Evolutionary conservation across 805 yeast genomes (phyloP), one percentile per base, ranked within the genome.

Genomic region (Wickerhamiella siamensis): DNA sequence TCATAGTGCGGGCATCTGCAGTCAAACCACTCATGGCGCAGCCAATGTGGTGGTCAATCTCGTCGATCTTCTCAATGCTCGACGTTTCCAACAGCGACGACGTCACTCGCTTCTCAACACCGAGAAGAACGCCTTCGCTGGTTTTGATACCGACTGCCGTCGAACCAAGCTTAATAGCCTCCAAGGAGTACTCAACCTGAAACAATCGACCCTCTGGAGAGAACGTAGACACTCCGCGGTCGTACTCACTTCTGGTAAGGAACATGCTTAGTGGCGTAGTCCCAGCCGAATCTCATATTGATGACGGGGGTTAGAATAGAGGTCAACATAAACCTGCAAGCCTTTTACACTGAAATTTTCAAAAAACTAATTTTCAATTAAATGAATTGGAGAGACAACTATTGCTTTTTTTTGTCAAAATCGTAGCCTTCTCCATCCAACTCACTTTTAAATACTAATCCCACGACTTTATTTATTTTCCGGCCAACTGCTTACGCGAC

Each of bases 1-100:
- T 86, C 95, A 91, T 86, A 26, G 95, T 83, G 57, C 97, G 74
- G 15, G 99, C 99, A 66, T 91, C 99, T 2, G 99, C 97, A 2
- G 97, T 91, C 50, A 93, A 71, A 3, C 99, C 99, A 49, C 93
- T 79, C 96, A 91, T 91, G 53, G 99, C 98, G 65, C 96, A 86
- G 38, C 99, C 98, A 43, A 91, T 77, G 59, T 91, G 98, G 37
- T 67, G 67, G 58, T 91, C 99, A 44, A 91, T 80, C 58, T 91
- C 98, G 51, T 91, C 83, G 51, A 91, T 87, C 63, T 91, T 91
- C 59, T 93, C 98, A 57, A 93, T 87, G 35, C 95, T 83, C 22
- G 88, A 80, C 22, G 88, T 76, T 62, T 93, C 99, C 44, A 91
- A 71, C 48, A 91, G 66, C 10, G 94, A 72, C 8, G 96, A 87